Conservation (phyloP, 129 eudicot species). For the Chrysanthemum seticuspe region DNA sequence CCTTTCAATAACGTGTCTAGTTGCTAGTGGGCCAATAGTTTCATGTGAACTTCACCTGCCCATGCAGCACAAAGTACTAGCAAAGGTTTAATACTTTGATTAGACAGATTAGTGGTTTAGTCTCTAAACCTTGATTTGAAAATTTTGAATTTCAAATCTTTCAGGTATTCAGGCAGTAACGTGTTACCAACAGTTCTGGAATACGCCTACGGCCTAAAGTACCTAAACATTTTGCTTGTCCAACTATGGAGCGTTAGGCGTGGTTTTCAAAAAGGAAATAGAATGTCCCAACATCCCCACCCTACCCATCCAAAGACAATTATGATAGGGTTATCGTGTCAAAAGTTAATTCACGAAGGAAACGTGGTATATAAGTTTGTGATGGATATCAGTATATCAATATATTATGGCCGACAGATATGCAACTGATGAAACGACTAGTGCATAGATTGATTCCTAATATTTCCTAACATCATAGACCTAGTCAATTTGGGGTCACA, state of each 20-base stretch:
- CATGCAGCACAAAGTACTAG: neutral
- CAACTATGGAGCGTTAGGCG: neutral
- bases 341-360: neutral
- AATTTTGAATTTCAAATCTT: neutral
- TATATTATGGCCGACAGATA: neutral
- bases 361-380: neutral
- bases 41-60: constrained; percentile 38
- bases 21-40: constrained; percentile 41
- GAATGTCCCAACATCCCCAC: neutral
- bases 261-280: constrained; percentile 1
- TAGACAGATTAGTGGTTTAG: too few relatives aligned
- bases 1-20: constrained; percentile 22
- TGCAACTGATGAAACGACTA: neutral
- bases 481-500: constrained; percentile 5
- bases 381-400: neutral
- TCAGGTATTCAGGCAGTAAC: too few relatives aligned
- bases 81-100: too few relatives aligned
- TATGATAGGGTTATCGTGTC: neutral
- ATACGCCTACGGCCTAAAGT: too few relatives aligned
- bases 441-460: neutral
- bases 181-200: too few relatives aligned
- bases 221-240: constrained; percentile 2
- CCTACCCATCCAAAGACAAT: neutral
- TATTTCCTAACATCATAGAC: neutral
- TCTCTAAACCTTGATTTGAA: neutral